Evolutionary conservation across 1,284 basidiomycete species (phyloP), one percentile per base, ranked within the genome.

Genomic region (Pseudozyma tsukubaensis): DNA sequence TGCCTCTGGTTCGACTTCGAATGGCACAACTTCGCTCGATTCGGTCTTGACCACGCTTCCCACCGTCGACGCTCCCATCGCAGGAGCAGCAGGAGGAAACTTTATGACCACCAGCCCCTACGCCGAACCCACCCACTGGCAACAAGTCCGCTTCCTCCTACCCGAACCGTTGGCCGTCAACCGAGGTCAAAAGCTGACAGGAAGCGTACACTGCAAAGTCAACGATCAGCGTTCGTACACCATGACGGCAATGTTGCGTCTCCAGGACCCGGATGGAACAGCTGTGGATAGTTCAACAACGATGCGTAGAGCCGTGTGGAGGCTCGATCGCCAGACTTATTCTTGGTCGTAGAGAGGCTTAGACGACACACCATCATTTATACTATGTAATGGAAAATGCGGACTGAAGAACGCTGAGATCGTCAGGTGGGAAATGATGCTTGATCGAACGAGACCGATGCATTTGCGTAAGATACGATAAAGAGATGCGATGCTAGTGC

Each of bases 111-210:
- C 81, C 21, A 72, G 66, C 24, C 81, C 81, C 0, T 80, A 78
- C 61, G 74, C 75, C 14, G 75, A 81, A n/a, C 66, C 81, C 10
- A 83, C 81, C 2, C 81, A 83, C 59, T 83, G 81, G 81, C 80
- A 82, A 45, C 81, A 83, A 56, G 80, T 82, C 4, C 76, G 81
- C 5, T 74, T 83, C 60, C 67, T 81, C 32, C 58, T 83, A 4
- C 65, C 63, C 8, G 80, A 82, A 58, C 81, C 81, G 3, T 63
- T 83, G 18, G 81, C 81, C 18, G 72, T 82, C 63, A 83, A 83
- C 52, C 59, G 64, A 18, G 76, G 78, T 11, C 81, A 83, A 43
- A 73, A 66, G 16, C 57, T 83, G 21, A 14, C 54, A n/a, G 81
- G 81, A 16, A 72, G 62, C 48, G 74, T 83, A 42, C 72, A 73